Conservation (phyloP, 768 basidiomycete genomes). For the Mycena metata region DNA sequence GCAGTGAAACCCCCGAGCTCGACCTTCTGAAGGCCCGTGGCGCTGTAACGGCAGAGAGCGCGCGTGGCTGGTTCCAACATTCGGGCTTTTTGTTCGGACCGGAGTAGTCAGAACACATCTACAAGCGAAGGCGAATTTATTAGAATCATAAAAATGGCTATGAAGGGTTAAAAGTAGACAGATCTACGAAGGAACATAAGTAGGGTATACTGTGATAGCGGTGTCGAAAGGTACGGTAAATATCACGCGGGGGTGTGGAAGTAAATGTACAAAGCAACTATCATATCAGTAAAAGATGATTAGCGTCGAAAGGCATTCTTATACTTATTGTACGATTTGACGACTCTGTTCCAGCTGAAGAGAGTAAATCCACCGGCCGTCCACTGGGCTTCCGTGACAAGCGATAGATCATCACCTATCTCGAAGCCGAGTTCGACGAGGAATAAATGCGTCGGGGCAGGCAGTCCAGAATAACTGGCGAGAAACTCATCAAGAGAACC, state of each 20-base stretch:
- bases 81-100: slow-evolving; percentile 18
- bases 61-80: slow-evolving; percentile 31
- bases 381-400: slow-evolving; percentile 6
- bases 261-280: slow-evolving; percentile 1
- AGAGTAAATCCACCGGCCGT: neutral
- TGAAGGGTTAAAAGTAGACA: slow-evolving; percentile 17
- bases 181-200: slow-evolving; percentile 2
- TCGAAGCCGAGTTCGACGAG: slow-evolving; percentile 7
- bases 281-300: neutral
- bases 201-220: slow-evolving; percentile 1
- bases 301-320: neutral
- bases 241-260: neutral
- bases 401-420: slow-evolving; percentile 11
- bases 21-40: slow-evolving; percentile 40
- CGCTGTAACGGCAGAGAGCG: slow-evolving; percentile 38
- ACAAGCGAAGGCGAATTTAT: slow-evolving; percentile 21
- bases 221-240: neutral
- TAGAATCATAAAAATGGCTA: slow-evolving; percentile 13
- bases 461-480: neutral
- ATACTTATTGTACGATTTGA: slow-evolving; percentile 16
- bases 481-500: slow-evolving; percentile 4
- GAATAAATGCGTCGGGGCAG: neutral
- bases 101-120: neutral
- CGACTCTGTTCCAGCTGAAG: slow-evolving; percentile 1
- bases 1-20: slow-evolving; percentile 25